Percentiles rank a stretch among this genome's conserved stretches.
phyloP scores from a whole-genome alignment of 148 eudicot species.

The Fagopyrum homotropicum region DNA sequence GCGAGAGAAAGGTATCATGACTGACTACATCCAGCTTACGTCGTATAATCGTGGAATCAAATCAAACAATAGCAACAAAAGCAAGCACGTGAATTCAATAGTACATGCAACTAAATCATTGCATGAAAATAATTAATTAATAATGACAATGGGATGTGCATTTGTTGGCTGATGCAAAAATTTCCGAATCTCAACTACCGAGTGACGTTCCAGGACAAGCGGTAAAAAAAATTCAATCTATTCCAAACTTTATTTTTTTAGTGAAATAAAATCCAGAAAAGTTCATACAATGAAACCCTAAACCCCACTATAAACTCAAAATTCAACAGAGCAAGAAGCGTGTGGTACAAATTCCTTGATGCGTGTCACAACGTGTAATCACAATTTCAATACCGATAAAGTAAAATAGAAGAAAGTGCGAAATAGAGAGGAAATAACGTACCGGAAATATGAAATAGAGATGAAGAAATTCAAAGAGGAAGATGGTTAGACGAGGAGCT shows the following conservation, averaged over 20 bases:
- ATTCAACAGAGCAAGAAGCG: background rate
- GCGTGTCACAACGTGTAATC: background rate
- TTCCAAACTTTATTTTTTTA: background rate
- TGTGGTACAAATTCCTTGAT: background rate
- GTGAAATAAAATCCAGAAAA: background rate
- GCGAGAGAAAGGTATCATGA: background rate
- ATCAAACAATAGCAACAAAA: conserved; percentile 1
- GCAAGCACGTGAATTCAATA: conserved; percentile 2
- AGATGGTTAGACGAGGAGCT: background rate
- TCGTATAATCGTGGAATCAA: background rate
- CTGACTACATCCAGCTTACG: background rate
- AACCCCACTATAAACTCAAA: background rate
- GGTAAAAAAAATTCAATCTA: background rate
- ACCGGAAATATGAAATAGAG: background rate
- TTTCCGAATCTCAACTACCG: background rate
- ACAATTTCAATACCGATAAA: background rate
- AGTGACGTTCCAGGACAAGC: background rate
- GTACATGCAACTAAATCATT: background rate
- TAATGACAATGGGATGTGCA: background rate
- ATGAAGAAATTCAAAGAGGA: background rate
- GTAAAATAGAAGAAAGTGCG: background rate
- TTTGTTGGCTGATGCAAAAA: background rate
- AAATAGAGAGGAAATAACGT: background rate
- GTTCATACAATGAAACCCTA: conserved; percentile 6
- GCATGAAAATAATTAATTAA: background rate